Evolutionary conservation across 805 yeast species (phyloP).

Genomic region (Scheffersomyces ergatensis): DNA sequence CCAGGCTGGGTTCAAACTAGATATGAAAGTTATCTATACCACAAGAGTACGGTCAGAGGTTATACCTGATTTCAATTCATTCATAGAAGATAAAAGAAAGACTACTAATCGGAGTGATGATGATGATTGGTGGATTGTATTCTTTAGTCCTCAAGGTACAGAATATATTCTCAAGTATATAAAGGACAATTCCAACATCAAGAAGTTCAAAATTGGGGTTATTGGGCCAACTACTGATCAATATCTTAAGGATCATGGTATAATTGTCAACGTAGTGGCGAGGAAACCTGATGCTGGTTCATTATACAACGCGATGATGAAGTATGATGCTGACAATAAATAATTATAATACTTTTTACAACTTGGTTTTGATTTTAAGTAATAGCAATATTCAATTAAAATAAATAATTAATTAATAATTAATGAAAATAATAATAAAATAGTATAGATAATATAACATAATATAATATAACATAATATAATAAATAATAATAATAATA

Average conservation of each 20-base stretch:
- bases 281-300: conserved; percentile 68
- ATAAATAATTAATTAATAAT: conserved; percentile 3
- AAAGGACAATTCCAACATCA: conserved; percentile 2
- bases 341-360: conserved; percentile 34
- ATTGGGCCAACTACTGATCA: conserved; percentile 91
- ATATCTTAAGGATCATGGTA: conserved; percentile 50
- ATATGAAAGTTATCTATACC: conserved; percentile 66
- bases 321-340: conserved; percentile 1
- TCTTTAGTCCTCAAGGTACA: conserved; percentile 92
- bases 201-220: conserved; percentile 56
- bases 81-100: conserved; percentile 1
- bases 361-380: conserved; percentile 24
- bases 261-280: conserved; percentile 64
- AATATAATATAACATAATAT: background rate
- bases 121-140: conserved; percentile 61
- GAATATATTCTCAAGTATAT: conserved; percentile 52
- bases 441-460: background rate
- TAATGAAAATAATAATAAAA: background rate
- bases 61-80: conserved; percentile 29
- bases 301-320: conserved; percentile 39
- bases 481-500: background rate
- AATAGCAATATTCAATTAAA: background rate
- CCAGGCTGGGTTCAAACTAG: conserved; percentile 40
- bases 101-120: conserved; percentile 1
- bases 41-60: conserved; percentile 52